These are phyloP conservation scores for Setaria viridis DNA, from an alignment of 202 grass and related monocot genomes.

Conservation along the genomic window DNA sequence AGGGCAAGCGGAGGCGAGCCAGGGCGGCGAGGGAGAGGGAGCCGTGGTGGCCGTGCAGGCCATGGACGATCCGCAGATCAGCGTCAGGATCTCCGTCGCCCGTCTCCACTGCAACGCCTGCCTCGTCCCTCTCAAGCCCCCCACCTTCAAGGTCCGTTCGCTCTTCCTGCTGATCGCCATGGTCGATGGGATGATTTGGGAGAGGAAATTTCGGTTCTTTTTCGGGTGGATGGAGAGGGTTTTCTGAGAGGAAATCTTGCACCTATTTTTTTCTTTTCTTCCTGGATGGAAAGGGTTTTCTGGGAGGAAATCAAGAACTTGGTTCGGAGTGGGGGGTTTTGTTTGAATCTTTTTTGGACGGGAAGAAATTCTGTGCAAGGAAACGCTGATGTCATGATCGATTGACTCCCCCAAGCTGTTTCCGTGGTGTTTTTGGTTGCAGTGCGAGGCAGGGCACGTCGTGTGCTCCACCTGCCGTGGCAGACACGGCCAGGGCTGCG, in stretches of 20 bases:
- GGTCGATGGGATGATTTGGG: background rate
- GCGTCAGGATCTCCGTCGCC: background rate
- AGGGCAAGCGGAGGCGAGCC: background rate
- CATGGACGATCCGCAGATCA: constrained; percentile 13
- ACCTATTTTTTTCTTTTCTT: background rate
- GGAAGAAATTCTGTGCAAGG: background rate
- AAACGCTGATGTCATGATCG: background rate
- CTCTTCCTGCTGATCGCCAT: background rate
- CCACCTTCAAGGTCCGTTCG: background rate
- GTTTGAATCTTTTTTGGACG: background rate
- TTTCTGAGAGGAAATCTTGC: background rate
- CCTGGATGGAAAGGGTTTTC: background rate
- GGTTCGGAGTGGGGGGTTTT: background rate
- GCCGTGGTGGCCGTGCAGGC: background rate
- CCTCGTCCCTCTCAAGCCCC: background rate
- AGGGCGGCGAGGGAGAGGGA: background rate
- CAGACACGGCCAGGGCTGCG: background rate
- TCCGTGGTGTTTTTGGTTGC: background rate
- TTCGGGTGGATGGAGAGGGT: background rate
- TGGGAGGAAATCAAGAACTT: background rate
- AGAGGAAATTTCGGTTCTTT: background rate
- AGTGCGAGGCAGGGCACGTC: constrained; percentile 25
- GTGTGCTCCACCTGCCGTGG: constrained; percentile 1
- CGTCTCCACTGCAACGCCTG: background rate
- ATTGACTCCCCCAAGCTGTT: background rate